Evolutionary conservation across 139 green algal genomes (phyloP), one percentile per base, ranked within the genome.

Genomic region (Volvox africanus): DNA sequence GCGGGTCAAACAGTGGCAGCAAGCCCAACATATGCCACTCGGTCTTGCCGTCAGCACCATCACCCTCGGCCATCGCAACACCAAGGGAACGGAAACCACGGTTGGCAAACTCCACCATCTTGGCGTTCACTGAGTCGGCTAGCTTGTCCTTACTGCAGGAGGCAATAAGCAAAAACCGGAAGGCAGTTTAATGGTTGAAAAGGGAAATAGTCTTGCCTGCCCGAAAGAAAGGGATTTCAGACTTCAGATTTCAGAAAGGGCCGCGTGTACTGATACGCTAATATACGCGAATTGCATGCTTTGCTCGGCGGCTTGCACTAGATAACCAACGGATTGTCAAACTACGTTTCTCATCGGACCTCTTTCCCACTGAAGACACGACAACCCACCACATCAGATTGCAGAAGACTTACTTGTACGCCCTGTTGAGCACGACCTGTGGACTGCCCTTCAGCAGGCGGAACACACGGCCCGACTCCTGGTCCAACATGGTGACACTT

Each of bases 401-500:
- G 9, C 5, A 55, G 44, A 55, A 55, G 44, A 82, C 84, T 89
- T 32, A 89, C 84, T 98, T 96, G 76, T 94, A 69, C 0, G 95
- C 89, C 37, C 94, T 94, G 78, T 87, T 88, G n/a, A 98, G 93
- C 33, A 98, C 95, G 33, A 98, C 95, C 94, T 97, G 95, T 18
- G 96, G 96, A 1, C 94, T 96, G 78, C 97, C 97, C 96, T 98
- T 98, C 87, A 97, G 95, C 62, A 98, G 80, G n/a, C 95, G 93
- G 86, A 95, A 94, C 21, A 91, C 89, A 62, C 92, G 37, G 68
- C 95, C 95, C 16, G 89, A 95, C 11, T 87, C 68, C 33, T 92
- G 86, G 37, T 96, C 93, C 61, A 89, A 79, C 30, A 98, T 73
- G 33, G 93, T 93, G 20, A 93, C 96, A 30, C 94, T 92, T 19